Evolutionary conservation across 306 rosid genomes (phyloP).

Genomic region (Oxytropis ochrocephala): DNA sequence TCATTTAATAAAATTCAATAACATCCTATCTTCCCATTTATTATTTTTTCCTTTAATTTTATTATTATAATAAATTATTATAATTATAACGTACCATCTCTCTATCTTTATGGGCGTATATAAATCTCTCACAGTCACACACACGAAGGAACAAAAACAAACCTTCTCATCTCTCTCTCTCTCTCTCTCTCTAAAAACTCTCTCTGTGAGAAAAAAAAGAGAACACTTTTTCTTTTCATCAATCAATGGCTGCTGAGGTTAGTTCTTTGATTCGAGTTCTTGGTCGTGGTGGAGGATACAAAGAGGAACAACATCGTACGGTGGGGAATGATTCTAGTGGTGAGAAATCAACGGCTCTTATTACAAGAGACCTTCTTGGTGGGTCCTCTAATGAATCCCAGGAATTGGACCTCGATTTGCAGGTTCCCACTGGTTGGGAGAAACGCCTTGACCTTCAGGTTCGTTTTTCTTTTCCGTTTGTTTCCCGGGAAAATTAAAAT

Average conservation of each 20-base stretch:
- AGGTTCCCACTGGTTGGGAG: slow-evolving; percentile 93
- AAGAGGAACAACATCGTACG: slow-evolving; percentile 68
- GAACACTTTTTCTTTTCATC: no score
- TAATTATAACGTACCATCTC: slow-evolving; percentile 29
- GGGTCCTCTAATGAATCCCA: slow-evolving; percentile 62
- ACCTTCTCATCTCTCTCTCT: background rate
- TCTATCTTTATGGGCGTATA: slow-evolving; percentile 33
- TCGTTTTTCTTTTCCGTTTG: slow-evolving; percentile 16
- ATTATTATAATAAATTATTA: background rate
- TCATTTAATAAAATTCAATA: slow-evolving; percentile 1
- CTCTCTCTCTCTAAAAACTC: slow-evolving; percentile 16
- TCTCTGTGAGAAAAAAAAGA: background rate
- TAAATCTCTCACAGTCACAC: slow-evolving; percentile 37
- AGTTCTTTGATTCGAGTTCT: slow-evolving; percentile 64
- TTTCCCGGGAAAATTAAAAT: slow-evolving; percentile 19
- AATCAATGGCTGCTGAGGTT: slow-evolving; percentile 80
- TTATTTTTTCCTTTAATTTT: background rate
- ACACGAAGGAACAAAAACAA: slow-evolving; percentile 18
- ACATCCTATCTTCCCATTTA: background rate
- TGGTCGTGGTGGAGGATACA: slow-evolving; percentile 33
- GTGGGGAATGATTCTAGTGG: slow-evolving; percentile 50
- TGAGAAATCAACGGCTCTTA: slow-evolving; percentile 69
- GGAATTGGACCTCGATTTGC: slow-evolving; percentile 94
- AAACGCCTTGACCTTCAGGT: slow-evolving; percentile 94
- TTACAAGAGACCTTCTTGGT: slow-evolving; percentile 81